Percentiles rank a stretch among this genome's conserved stretches.
Conservation (phyloP, 2,329 filamentous ascomycete genomes). For the Diaporthe aspalathi region DNA sequence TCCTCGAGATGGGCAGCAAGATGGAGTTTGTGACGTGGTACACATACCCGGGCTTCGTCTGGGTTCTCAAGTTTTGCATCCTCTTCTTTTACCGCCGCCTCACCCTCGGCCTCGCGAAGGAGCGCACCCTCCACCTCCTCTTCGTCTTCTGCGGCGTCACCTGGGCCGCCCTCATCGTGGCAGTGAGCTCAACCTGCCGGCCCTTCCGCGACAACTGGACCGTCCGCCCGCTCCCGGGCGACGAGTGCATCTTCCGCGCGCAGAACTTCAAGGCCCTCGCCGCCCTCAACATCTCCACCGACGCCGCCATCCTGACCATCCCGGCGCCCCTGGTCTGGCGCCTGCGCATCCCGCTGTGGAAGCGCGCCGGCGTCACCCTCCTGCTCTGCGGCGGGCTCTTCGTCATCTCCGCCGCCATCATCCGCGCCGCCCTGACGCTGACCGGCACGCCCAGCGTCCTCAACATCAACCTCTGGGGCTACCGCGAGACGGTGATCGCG, state of each 20-base stretch:
- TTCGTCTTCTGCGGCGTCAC: constrained; percentile 8
- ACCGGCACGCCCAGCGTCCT: constrained; percentile 42
- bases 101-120: constrained; percentile 17
- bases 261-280: constrained; percentile 34
- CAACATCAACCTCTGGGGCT: constrained; percentile 43
- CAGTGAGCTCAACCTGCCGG: constrained; percentile 14
- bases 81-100: constrained; percentile 28
- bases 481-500: constrained; percentile 38
- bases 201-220: constrained; percentile 7
- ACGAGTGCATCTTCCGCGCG: constrained; percentile 23
- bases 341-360: constrained; percentile 8
- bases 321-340: constrained; percentile 18
- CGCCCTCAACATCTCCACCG: constrained; percentile 23
- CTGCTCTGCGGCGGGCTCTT: constrained; percentile 44
- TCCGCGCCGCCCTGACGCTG: constrained; percentile 42
- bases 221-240: constrained; percentile 4
- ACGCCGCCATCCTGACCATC: constrained; percentile 13
- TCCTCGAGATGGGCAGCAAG: constrained; percentile 31
- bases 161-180: constrained; percentile 8
- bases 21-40: constrained; percentile 30
- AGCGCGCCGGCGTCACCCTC: constrained; percentile 38
- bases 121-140: background rate
- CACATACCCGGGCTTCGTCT: constrained; percentile 17
- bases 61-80: constrained; percentile 13
- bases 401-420: constrained; percentile 44